phyloP scores from a whole-genome alignment of 139 green algal genomes.

The Picochlorum sp. region DNA sequence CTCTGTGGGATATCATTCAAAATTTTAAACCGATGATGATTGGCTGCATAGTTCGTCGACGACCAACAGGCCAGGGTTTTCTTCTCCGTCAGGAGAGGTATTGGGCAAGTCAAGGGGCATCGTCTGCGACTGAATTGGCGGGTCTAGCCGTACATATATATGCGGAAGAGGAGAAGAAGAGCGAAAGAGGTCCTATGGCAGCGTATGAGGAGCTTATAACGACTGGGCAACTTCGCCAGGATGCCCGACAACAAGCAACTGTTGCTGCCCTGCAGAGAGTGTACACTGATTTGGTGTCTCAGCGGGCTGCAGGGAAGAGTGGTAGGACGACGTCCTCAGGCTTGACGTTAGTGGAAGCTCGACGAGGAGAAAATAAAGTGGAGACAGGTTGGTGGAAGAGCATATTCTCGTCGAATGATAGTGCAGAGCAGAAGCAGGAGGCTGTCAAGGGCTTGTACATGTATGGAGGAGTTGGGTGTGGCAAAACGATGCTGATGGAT shows the following conservation, averaged over 20 bases:
- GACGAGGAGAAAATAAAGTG: background rate
- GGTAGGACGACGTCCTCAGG: constrained; percentile 18
- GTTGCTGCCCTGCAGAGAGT: constrained; percentile 55
- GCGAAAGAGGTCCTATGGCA: constrained; percentile 28
- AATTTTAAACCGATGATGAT: no score
- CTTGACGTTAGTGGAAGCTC: constrained; percentile 44
- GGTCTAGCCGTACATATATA: constrained; percentile 17
- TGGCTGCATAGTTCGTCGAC: no score
- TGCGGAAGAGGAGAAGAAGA: background rate
- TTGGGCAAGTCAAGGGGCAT: constrained; percentile 4
- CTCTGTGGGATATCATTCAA: no score
- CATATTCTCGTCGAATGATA: constrained; percentile 17
- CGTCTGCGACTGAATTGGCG: constrained; percentile 16
- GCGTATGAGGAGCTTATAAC: constrained; percentile 39
- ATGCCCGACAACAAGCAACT: constrained; percentile 64
- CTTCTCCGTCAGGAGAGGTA: background rate
- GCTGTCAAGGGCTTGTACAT: constrained; percentile 75
- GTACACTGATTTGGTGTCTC: constrained; percentile 37
- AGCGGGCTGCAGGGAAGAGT: background rate
- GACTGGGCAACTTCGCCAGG: constrained; percentile 41
- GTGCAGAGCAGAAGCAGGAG: background rate
- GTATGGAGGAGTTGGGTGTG: constrained; percentile 82
- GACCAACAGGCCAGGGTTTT: background rate
- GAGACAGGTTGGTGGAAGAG: constrained; percentile 9
- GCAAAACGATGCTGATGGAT: constrained; percentile 99